phyloP scores from a whole-genome alignment of 2,329 filamentous ascomycete genomes.

The Hypoxylon sp. region DNA sequence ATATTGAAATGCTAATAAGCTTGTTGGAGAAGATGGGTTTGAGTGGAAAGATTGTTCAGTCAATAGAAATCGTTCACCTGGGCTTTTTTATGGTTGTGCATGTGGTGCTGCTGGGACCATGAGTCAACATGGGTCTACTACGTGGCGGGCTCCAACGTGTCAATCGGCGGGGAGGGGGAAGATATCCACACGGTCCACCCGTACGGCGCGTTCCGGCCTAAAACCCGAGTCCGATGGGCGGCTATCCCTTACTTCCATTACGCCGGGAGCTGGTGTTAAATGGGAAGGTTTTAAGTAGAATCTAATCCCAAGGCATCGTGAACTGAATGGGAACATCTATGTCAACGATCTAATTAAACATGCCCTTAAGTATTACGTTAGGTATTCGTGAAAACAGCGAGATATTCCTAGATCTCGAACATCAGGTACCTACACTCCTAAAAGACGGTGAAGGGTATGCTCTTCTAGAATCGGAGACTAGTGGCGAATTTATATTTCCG shows the following conservation, averaged over 20 bases:
- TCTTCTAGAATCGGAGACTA: neutral
- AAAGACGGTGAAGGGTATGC: neutral
- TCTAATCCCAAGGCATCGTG: neutral
- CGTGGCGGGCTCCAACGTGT: slow-evolving; percentile 19
- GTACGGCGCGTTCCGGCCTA: slow-evolving; percentile 8
- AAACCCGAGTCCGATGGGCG: slow-evolving; percentile 15
- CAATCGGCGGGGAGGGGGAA: slow-evolving; percentile 19
- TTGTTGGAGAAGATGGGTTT: neutral
- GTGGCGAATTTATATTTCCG: neutral
- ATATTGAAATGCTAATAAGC: neutral
- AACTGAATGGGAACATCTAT: neutral
- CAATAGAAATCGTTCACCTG: neutral
- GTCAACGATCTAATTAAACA: too few species aligned
- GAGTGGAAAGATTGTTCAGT: neutral
- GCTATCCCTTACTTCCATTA: slow-evolving; percentile 1
- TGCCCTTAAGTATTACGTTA: too few species aligned
- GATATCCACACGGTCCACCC: slow-evolving; percentile 18
- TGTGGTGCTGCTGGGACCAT: slow-evolving; percentile 2
- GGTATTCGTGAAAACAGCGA: neutral
- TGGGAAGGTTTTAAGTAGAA: neutral
- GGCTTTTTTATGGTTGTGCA: slow-evolving; percentile 9
- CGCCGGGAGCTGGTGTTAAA: neutral
- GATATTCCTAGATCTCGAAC: neutral
- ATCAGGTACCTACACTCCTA: neutral
- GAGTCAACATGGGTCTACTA: slow-evolving; percentile 20